A percentile compares a stretch with the other conserved stretches of the same genome.
Evolutionary conservation across 2,329 filamentous ascomycete genomes (phyloP).

Genomic region (Arachnopeziza araneosa): DNA sequence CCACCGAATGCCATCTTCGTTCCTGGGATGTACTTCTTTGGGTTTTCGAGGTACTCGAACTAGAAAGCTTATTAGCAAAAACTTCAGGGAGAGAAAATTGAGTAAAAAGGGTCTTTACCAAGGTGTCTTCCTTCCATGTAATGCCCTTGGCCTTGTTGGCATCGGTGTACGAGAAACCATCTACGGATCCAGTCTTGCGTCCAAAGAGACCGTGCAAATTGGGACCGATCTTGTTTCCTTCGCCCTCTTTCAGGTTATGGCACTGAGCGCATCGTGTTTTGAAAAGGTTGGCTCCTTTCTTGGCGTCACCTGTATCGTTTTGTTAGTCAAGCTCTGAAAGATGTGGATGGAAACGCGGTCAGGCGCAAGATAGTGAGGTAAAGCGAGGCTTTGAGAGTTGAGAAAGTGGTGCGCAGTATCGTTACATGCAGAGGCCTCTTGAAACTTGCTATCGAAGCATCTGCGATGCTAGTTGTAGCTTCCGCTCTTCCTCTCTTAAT

Average conservation of each 20-base stretch:
- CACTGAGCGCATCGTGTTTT: slow-evolving; percentile 98
- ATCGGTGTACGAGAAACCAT: slow-evolving; percentile 96
- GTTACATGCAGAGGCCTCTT: not conserved
- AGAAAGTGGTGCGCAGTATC: not conserved
- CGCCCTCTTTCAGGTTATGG: slow-evolving; percentile 88
- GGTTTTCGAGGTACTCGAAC: slow-evolving; percentile 99
- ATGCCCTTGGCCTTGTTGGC: slow-evolving; percentile 98
- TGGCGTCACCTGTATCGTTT: slow-evolving; percentile 65
- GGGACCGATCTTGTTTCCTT: slow-evolving; percentile 97
- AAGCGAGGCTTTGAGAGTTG: not conserved
- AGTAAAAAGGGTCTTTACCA: slow-evolving; percentile 49
- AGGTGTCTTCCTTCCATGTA: slow-evolving; percentile 76
- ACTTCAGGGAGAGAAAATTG: too few species aligned
- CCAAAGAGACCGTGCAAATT: slow-evolving; percentile 97
- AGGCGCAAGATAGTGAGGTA: not conserved
- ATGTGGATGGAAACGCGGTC: not conserved
- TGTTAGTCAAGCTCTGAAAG: slow-evolving; percentile 26
- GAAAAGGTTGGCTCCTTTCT: slow-evolving; percentile 99
- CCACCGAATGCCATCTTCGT: slow-evolving; percentile 99
- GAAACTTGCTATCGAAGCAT: not conserved
- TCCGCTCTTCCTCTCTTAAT: too few species aligned
- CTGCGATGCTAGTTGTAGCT: not conserved
- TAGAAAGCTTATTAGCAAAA: slow-evolving; percentile 31
- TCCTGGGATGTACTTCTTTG: slow-evolving; percentile 99
- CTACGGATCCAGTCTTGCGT: slow-evolving; percentile 86